These are phyloP conservation scores for Trichomonas vaginalis DNA, from an alignment of 208 protist species.

Conservation along the genomic window DNA sequence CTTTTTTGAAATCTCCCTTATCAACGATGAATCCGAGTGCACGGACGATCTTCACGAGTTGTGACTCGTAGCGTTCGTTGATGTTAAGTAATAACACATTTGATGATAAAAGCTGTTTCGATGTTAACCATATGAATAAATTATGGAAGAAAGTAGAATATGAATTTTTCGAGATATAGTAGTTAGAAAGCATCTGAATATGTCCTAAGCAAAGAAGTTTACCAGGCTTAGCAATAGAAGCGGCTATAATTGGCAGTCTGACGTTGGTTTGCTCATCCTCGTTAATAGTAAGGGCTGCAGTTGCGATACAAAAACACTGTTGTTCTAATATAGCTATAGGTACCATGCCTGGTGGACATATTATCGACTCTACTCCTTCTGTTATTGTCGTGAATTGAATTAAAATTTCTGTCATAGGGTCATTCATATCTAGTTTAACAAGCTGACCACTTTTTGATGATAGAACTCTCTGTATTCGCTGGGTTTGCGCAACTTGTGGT, in stretches of 20 bases:
- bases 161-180: neutral
- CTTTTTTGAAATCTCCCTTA: neutral
- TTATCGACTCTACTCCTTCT: neutral
- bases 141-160: neutral
- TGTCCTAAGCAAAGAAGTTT: neutral
- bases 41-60: neutral
- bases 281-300: neutral
- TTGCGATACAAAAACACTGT: neutral
- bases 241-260: neutral
- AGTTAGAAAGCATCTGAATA: neutral
- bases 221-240: neutral
- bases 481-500: neutral
- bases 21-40: neutral
- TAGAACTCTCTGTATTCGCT: neutral
- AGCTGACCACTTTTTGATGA: neutral
- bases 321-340: neutral
- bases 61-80: neutral
- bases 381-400: neutral
- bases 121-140: neutral
- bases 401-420: neutral
- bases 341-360: neutral
- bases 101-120: neutral
- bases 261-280: neutral
- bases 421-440: neutral
- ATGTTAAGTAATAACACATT: neutral